These are phyloP conservation scores for Coelastrella sp. DNA, from an alignment of 139 green algal genomes.

Conservation along the genomic window DNA sequence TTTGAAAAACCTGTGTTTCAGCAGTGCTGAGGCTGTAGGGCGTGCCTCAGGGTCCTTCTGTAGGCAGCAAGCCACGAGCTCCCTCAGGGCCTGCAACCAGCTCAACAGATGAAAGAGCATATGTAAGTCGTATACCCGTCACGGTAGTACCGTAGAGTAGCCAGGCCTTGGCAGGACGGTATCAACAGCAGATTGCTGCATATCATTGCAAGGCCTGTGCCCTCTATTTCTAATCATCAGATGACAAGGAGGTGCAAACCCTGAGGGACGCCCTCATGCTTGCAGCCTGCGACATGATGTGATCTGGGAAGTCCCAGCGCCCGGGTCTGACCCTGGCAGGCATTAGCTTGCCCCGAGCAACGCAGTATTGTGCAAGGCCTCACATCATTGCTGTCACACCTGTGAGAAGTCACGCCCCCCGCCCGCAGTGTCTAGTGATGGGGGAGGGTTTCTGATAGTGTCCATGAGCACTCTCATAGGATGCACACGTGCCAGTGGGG, in stretches of 20 bases:
- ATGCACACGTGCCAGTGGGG: slow-evolving; percentile 92
- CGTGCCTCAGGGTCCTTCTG: neutral
- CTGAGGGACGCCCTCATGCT: no score
- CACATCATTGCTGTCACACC: neutral
- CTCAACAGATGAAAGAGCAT: neutral
- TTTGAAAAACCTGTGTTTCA: neutral
- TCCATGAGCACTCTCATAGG: slow-evolving; percentile 91
- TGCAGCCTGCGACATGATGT: neutral
- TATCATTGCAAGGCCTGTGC: no score
- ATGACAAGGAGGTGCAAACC: no score
- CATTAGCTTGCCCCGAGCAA: no score
- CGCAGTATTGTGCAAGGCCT: neutral
- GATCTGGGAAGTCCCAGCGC: neutral
- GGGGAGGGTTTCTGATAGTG: slow-evolving; percentile 83
- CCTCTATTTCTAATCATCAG: no score
- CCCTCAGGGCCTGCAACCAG: neutral
- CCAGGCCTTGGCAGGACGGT: no score
- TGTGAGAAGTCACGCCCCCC: slow-evolving; percentile 56
- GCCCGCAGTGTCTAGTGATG: slow-evolving; percentile 72
- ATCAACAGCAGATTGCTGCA: no score
- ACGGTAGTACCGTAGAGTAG: neutral
- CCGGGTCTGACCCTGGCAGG: no score
- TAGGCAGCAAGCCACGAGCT: neutral
- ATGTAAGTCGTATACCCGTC: neutral
- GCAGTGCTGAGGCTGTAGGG: neutral